A percentile compares a stretch with the other conserved stretches of the same genome.
Conservation (phyloP, 805 yeast species). For the Lipomyces anomalus region DNA sequence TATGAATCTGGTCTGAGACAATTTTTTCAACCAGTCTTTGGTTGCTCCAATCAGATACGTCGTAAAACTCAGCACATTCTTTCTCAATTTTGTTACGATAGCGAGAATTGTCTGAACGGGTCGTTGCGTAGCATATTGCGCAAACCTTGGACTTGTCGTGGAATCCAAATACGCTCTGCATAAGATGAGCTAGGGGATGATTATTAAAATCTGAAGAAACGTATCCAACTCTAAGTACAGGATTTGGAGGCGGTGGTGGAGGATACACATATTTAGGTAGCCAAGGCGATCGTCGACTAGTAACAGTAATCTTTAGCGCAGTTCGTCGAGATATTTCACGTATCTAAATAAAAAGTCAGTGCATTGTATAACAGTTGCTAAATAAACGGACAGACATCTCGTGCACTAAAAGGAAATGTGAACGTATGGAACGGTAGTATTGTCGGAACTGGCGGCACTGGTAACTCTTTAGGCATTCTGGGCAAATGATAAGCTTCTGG, state of each 20-base stretch:
- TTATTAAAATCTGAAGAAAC: slow-evolving; percentile 33
- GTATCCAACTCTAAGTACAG: slow-evolving; percentile 30
- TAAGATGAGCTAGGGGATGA: slow-evolving; percentile 34
- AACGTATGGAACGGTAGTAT: slow-evolving; percentile 34
- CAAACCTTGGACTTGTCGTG: slow-evolving; percentile 27
- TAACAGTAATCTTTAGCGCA: slow-evolving; percentile 28
- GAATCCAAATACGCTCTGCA: slow-evolving; percentile 34
- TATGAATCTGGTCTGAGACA: slow-evolving; percentile 31
- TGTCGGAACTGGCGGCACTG: slow-evolving; percentile 30
- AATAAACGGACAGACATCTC: no score
- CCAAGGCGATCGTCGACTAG: slow-evolving; percentile 28
- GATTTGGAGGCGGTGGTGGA: slow-evolving; percentile 31
- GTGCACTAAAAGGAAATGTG: slow-evolving; percentile 29
- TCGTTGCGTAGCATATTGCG: slow-evolving; percentile 31
- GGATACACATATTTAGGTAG: slow-evolving; percentile 28
- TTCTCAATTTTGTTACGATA: slow-evolving; percentile 29
- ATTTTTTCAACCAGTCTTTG: slow-evolving; percentile 28
- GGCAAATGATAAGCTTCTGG: slow-evolving; percentile 23
- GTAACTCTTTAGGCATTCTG: slow-evolving; percentile 25
- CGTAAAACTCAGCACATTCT: slow-evolving; percentile 27
- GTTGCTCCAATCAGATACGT: slow-evolving; percentile 26
- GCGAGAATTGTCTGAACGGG: slow-evolving; percentile 28
- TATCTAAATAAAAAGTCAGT: no score
- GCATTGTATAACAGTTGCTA: no score
- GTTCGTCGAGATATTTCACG: slow-evolving; percentile 27